phyloP scores from a whole-genome alignment of 495 filamentous ascomycete genomes.

The Parmelia sp. region DNA sequence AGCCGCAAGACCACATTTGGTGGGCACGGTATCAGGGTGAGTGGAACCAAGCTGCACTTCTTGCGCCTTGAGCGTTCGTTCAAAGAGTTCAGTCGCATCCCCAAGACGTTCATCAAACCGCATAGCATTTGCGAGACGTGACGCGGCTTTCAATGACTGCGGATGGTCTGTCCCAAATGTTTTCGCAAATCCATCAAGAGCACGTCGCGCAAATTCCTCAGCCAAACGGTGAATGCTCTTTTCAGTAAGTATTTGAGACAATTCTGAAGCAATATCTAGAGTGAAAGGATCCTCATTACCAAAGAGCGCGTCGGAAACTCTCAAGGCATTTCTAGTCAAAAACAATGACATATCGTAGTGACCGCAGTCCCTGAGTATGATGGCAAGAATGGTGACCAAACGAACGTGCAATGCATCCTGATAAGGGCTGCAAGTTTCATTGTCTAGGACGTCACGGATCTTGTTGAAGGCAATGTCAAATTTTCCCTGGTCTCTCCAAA shows the following conservation, averaged over 20 bases:
- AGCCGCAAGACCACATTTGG: constrained; percentile 9
- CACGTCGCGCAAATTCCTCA: constrained; percentile 7
- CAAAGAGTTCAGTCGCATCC: constrained; percentile 2
- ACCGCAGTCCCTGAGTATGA: neutral
- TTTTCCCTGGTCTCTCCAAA: constrained; percentile 2
- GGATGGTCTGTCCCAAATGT: constrained; percentile 4
- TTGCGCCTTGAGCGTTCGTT: neutral
- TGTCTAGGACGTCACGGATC: neutral
- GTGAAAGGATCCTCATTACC: constrained; percentile 9
- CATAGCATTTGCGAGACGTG: neutral
- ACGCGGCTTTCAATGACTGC: constrained; percentile 5
- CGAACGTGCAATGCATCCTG: neutral
- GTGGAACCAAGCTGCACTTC: constrained; percentile 1
- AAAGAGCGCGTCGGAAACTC: neutral
- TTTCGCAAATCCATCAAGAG: constrained; percentile 5
- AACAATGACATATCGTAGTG: neutral
- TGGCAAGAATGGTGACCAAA: constrained; percentile 1
- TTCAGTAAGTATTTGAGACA: constrained; percentile 8
- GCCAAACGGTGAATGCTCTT: neutral
- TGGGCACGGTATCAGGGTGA: constrained; percentile 9
- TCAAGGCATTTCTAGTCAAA: constrained; percentile 2
- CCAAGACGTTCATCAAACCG: neutral
- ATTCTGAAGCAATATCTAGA: constrained; percentile 13
- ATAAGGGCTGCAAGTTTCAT: neutral
- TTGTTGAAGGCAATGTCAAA: neutral